Evolutionary conservation across 257 asterid genomes (phyloP).

Genomic region (Linderniella brevidens): DNA sequence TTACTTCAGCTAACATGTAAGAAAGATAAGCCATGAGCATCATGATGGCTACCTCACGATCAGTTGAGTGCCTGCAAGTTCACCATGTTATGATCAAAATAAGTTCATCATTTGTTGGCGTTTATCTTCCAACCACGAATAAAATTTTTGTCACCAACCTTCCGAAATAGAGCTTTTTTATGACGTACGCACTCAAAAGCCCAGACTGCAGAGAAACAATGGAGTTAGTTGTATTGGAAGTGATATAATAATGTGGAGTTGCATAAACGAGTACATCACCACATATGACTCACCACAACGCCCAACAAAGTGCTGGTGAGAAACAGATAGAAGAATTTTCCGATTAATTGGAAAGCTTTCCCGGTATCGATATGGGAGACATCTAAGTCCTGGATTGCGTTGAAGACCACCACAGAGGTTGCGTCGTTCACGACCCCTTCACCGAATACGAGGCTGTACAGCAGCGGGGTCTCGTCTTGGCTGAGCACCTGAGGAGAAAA

Average conservation of each 20-base stretch:
- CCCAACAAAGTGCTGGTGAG: constrained; percentile 66
- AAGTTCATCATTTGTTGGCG: too few relatives aligned
- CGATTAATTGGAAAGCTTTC: constrained; percentile 49
- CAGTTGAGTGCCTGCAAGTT: constrained; percentile 79
- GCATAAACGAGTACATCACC: too few relatives aligned
- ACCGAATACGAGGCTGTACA: constrained; percentile 94
- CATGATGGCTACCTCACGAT: constrained; percentile 98
- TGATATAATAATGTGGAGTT: too few relatives aligned
- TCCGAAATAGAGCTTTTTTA: constrained; percentile 88
- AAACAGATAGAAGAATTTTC: constrained; percentile 71
- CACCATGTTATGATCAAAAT: background rate
- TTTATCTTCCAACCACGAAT: background rate
- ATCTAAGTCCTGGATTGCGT: constrained; percentile 90
- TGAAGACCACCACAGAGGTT: constrained; percentile 91
- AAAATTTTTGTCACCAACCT: constrained; percentile 36
- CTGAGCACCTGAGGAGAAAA: constrained; percentile 56
- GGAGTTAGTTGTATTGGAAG: background rate
- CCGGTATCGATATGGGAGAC: constrained; percentile 47
- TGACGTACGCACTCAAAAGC: constrained; percentile 73
- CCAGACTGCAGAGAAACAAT: constrained; percentile 44
- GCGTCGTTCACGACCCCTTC: constrained; percentile 99
- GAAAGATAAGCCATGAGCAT: constrained; percentile 97
- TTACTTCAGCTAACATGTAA: constrained; percentile 90
- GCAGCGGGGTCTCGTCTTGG: constrained; percentile 94
- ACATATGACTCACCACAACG: constrained; percentile 40